These are phyloP conservation scores for Rhynchosporium graminicola DNA, from an alignment of 2,329 filamentous ascomycete species.

Conservation along the genomic window DNA sequence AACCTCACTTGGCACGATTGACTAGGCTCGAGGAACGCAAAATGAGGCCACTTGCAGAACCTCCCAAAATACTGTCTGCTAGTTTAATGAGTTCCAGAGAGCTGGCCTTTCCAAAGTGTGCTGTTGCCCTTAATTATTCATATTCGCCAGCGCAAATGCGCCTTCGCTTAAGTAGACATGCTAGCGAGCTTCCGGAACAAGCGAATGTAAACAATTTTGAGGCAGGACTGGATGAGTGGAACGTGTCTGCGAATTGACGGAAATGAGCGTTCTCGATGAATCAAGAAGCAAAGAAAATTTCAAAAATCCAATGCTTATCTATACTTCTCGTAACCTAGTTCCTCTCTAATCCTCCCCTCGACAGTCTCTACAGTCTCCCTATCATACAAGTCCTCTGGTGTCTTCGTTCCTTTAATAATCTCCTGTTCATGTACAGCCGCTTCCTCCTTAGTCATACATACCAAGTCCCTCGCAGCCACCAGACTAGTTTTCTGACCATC, in stretches of 20 bases:
- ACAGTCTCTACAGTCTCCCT: conserved; percentile 66
- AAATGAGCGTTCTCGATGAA: too few relatives aligned
- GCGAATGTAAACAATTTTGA: not conserved
- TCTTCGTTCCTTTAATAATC: conserved; percentile 69
- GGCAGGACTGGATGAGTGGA: too few relatives aligned
- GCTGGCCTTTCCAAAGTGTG: too few relatives aligned
- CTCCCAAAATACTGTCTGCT: too few relatives aligned
- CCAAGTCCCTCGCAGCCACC: conserved; percentile 69
- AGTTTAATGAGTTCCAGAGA: too few relatives aligned
- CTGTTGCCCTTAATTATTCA: too few relatives aligned
- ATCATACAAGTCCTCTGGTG: conserved; percentile 73
- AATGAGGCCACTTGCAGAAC: too few relatives aligned
- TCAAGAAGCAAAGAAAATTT: not conserved
- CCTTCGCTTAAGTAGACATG: not conserved
- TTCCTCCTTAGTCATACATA: conserved; percentile 94
- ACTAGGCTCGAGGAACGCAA: too few relatives aligned
- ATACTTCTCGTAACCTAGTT: conserved; percentile 59
- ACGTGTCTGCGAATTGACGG: too few relatives aligned
- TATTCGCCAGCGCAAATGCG: too few relatives aligned
- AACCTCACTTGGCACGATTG: too few relatives aligned
- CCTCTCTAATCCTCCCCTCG: conserved; percentile 66
- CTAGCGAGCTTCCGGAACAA: not conserved
- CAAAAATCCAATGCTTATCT: conserved; percentile 39
- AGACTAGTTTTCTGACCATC: conserved; percentile 78
- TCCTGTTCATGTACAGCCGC: conserved; percentile 76